Evolutionary conservation across 1,284 basidiomycete species (phyloP).

Genomic region (Boletus mariae): DNA sequence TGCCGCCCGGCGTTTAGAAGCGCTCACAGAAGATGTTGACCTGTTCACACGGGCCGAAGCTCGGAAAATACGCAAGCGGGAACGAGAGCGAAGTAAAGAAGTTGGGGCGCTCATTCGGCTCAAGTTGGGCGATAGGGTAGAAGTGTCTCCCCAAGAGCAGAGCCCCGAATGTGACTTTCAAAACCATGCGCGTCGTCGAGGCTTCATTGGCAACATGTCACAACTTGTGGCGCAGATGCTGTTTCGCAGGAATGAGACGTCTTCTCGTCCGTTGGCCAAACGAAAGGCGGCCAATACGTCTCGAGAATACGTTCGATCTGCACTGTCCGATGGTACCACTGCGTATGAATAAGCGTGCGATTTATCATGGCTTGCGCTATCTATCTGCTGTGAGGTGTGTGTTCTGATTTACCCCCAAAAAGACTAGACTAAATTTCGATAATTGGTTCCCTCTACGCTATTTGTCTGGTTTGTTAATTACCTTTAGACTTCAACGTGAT

Average conservation of each 20-base stretch:
- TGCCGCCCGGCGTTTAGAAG: slow-evolving; percentile 38
- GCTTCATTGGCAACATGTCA: slow-evolving; percentile 37
- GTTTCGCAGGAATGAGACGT: slow-evolving; percentile 42
- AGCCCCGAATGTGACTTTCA: slow-evolving; percentile 22
- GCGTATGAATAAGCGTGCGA: slow-evolving; percentile 12
- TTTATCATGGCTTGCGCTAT: slow-evolving; percentile 6
- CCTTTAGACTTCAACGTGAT: slow-evolving; percentile 19
- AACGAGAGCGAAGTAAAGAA: slow-evolving; percentile 51
- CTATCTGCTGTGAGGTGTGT: slow-evolving; percentile 31
- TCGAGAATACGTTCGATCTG: slow-evolving; percentile 26
- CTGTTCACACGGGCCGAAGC: slow-evolving; percentile 45
- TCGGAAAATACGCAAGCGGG: slow-evolving; percentile 42
- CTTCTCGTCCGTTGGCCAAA: slow-evolving; percentile 35
- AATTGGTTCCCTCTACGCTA: slow-evolving; percentile 12
- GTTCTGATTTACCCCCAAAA: slow-evolving; percentile 5
- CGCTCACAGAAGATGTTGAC: slow-evolving; percentile 33
- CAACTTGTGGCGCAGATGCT: slow-evolving; percentile 58
- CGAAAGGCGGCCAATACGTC: slow-evolving; percentile 22
- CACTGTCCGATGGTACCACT: slow-evolving; percentile 20
- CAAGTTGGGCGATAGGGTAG: slow-evolving; percentile 37
- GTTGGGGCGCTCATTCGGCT: slow-evolving; percentile 47
- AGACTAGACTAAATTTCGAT: slow-evolving; percentile 23
- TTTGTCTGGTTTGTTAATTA: slow-evolving; percentile 6
- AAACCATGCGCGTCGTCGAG: slow-evolving; percentile 21
- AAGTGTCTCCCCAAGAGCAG: slow-evolving; percentile 21